Evolutionary conservation across 140 eudicot genomes (phyloP).

Genomic region (Flaveria floridana): DNA sequence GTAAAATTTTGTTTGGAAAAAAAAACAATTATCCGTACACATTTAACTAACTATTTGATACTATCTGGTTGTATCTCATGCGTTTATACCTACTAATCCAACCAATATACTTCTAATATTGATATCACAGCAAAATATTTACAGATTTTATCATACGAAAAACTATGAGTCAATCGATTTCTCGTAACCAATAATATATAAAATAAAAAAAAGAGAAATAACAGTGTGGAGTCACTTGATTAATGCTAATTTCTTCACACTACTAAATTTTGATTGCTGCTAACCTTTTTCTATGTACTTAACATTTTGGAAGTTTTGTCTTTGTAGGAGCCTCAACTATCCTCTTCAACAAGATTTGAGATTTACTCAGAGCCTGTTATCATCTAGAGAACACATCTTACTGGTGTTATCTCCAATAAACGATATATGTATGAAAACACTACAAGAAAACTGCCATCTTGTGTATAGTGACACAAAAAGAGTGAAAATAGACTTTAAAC

Average conservation of each 20-base stretch:
- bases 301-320: conserved; percentile 24
- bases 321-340: conserved; percentile 59
- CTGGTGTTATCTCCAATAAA: conserved; percentile 2
- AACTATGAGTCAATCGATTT: neutral
- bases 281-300: conserved; percentile 3
- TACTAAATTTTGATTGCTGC: neutral
- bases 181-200: too few relatives aligned
- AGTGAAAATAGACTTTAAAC: neutral
- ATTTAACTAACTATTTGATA: too few relatives aligned
- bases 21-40: neutral
- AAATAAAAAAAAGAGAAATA: too few relatives aligned
- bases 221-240: too few relatives aligned
- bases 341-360: conserved; percentile 47
- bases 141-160: neutral
- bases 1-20: too few relatives aligned
- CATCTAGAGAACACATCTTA: conserved; percentile 24
- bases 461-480: neutral
- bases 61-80: too few relatives aligned
- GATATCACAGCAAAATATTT: too few relatives aligned
- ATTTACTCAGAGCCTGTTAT: conserved; percentile 42
- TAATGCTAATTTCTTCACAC: neutral
- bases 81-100: too few relatives aligned
- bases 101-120: too few relatives aligned
- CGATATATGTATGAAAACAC: neutral
- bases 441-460: neutral